phyloP scores from a whole-genome alignment of 2,329 filamentous ascomycete species.

The Aspergillus pseudonomiae region DNA sequence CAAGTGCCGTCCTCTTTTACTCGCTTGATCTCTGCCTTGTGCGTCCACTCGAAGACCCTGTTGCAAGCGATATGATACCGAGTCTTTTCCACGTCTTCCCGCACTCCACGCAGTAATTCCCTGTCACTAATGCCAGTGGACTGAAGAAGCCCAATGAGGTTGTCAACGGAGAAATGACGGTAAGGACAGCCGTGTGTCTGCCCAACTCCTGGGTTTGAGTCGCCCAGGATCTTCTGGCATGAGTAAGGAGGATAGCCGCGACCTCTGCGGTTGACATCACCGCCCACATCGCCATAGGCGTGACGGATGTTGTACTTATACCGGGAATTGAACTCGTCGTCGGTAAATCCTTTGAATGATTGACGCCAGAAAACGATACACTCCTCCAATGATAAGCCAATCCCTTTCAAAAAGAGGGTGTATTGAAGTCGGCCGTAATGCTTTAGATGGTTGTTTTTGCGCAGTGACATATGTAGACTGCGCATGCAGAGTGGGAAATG shows the following conservation, averaged over 20 bases:
- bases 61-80: conserved; percentile 97
- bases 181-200: conserved; percentile 97
- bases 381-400: conserved; percentile 90
- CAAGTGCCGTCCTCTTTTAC: conserved; percentile 75
- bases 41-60: conserved; percentile 85
- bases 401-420: conserved; percentile 93
- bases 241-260: conserved; percentile 88
- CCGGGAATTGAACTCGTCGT: conserved; percentile 96
- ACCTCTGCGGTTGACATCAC: conserved; percentile 82
- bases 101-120: conserved; percentile 75
- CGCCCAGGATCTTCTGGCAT: conserved; percentile 92
- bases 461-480: conserved; percentile 81
- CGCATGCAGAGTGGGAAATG: conserved; percentile 95
- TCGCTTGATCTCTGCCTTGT: conserved; percentile 76
- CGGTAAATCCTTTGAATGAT: conserved; percentile 81
- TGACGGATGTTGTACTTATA: conserved; percentile 98
- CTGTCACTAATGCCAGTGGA: conserved; percentile 77
- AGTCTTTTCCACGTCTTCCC: conserved; percentile 84
- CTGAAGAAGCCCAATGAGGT: conserved; percentile 75
- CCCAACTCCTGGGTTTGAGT: conserved; percentile 81
- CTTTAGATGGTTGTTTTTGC: conserved; percentile 87
- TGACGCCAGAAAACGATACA: conserved; percentile 89
- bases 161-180: conserved; percentile 86
- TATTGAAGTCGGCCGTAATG: conserved; percentile 94
- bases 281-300: conserved; percentile 90